Percentiles rank a stretch among this genome's conserved stretches.
These are phyloP conservation scores for Evernia prunastri DNA, from an alignment of 495 filamentous ascomycete species.

Conservation along the genomic window DNA sequence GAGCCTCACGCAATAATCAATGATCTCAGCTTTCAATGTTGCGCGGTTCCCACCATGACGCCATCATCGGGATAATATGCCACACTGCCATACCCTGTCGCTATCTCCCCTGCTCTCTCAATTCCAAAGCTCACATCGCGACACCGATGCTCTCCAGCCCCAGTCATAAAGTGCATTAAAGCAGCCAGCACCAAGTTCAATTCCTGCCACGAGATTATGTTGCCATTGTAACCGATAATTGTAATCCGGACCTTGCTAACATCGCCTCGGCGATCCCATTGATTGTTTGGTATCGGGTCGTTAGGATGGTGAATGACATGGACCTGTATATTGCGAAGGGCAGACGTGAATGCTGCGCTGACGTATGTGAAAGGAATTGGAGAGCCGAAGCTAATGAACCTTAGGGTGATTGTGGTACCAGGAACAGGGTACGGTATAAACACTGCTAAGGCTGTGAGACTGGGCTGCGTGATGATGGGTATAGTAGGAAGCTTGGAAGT, in stretches of 20 bases:
- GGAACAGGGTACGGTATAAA: not conserved
- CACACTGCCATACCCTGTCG: not conserved
- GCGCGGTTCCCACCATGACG: not conserved
- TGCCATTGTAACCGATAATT: not conserved
- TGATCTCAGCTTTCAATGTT: no score
- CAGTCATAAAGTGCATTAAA: slow-evolving; percentile 13
- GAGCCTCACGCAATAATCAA: no score
- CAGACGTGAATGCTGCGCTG: slow-evolving; percentile 3
- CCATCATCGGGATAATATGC: not conserved
- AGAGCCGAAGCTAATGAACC: not conserved
- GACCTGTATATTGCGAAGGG: not conserved
- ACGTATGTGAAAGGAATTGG: not conserved
- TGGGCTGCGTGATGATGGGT: no score
- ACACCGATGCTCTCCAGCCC: not conserved
- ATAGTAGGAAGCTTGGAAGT: not conserved
- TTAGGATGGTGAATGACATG: not conserved
- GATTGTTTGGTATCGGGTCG: not conserved
- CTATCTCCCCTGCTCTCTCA: not conserved
- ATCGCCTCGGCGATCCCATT: not conserved
- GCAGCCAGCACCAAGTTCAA: not conserved
- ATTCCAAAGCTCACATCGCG: not conserved
- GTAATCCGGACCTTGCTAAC: not conserved
- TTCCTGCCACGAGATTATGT: slow-evolving; percentile 5
- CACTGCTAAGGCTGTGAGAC: not conserved
- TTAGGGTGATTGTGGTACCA: slow-evolving; percentile 1